phyloP scores from a whole-genome alignment of 345 rosid genomes.

The Populus tremula region DNA sequence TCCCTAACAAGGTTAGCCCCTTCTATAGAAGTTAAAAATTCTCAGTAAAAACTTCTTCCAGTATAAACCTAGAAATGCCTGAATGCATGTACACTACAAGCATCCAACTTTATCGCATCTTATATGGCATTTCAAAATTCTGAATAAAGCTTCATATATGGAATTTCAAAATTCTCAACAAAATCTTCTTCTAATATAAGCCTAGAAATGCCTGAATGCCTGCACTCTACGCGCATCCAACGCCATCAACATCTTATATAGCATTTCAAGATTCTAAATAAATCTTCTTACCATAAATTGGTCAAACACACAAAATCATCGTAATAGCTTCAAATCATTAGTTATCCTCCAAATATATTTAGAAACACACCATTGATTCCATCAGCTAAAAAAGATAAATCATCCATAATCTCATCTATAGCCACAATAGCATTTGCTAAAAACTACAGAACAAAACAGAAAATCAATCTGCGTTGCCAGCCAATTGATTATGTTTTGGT shows the following conservation, averaged over 20 bases:
- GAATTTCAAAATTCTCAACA: neutral
- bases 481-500: constrained; percentile 7
- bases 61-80: too few relatives aligned
- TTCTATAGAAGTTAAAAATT: neutral
- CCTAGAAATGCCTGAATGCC: neutral
- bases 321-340: neutral
- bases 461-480: constrained; percentile 14
- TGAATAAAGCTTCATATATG: too few relatives aligned
- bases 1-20: neutral
- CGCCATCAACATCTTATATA: neutral
- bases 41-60: too few relatives aligned
- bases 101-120: too few relatives aligned
- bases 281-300: neutral
- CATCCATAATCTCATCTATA: neutral
- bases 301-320: neutral
- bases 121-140: too few relatives aligned
- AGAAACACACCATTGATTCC: neutral
- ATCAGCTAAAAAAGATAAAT: neutral
- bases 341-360: constrained; percentile 1
- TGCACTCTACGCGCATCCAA: neutral
- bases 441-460: neutral
- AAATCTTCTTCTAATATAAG: neutral
- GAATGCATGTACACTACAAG: too few relatives aligned
- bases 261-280: constrained; percentile 3
- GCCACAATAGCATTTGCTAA: constrained; percentile 4